phyloP scores from a whole-genome alignment of 345 rosid species.

The Gossypium arboreum region DNA sequence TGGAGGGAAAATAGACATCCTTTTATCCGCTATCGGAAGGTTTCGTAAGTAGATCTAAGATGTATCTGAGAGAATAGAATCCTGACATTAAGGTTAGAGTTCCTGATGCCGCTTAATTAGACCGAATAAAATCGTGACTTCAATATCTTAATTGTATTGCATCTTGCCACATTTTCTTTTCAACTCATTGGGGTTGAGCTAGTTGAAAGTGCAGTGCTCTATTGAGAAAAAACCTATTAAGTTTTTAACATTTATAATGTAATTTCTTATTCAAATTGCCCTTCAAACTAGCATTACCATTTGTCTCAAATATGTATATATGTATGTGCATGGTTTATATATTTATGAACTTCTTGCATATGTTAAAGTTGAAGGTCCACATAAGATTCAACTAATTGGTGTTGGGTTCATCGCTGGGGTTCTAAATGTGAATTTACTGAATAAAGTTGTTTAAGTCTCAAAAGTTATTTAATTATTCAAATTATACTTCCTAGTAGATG shows the following conservation, averaged over 20 bases:
- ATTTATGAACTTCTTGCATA: neutral
- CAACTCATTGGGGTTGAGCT: too few relatives aligned
- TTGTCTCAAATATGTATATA: too few relatives aligned
- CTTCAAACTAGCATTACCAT: neutral
- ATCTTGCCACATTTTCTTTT: too few relatives aligned
- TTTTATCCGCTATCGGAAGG: slow-evolving; percentile 70
- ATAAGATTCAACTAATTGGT: slow-evolving; percentile 62
- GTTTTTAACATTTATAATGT: neutral
- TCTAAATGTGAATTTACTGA: slow-evolving; percentile 40
- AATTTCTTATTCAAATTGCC: neutral
- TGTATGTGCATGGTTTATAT: neutral
- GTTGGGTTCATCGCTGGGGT: slow-evolving; percentile 55
- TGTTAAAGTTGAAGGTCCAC: slow-evolving; percentile 34
- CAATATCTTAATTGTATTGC: neutral
- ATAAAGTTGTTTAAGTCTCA: slow-evolving; percentile 29
- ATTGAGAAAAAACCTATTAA: too few relatives aligned
- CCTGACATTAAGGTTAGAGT: slow-evolving; percentile 26
- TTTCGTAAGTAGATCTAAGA: slow-evolving; percentile 61
- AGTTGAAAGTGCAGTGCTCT: too few relatives aligned
- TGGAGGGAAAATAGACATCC: slow-evolving; percentile 51
- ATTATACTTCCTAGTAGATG: neutral
- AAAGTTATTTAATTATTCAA: neutral
- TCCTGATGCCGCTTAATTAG: neutral
- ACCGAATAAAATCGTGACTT: neutral
- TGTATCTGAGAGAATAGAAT: slow-evolving; percentile 65